phyloP scores from a whole-genome alignment of 495 filamentous ascomycete genomes.

The Schizothecium vesticola region DNA sequence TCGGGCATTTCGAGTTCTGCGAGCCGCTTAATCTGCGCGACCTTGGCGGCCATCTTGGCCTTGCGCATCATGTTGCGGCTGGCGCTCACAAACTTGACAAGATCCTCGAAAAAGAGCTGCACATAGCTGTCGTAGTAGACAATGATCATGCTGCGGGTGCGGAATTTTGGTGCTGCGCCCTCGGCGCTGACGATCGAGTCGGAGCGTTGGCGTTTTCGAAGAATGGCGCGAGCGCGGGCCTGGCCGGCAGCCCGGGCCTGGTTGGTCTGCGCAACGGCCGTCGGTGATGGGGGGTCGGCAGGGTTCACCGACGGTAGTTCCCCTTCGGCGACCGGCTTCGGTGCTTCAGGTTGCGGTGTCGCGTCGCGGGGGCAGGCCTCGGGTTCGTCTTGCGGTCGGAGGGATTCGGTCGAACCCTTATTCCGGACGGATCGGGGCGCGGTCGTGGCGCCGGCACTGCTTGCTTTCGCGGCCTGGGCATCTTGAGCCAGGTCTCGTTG shows the following conservation, averaged over 20 bases:
- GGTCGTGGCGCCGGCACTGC: conserved; percentile 17
- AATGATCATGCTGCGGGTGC: conserved; percentile 72
- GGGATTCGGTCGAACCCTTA: conserved; percentile 59
- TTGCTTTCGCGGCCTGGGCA: conserved; percentile 28
- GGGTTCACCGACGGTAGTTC: conserved; percentile 20
- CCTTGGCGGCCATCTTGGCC: conserved; percentile 64
- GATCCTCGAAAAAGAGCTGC: conserved; percentile 70
- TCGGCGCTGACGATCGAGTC: conserved; percentile 53
- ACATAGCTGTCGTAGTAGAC: conserved; percentile 87
- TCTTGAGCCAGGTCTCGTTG: conserved; percentile 59
- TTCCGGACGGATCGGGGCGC: conserved; percentile 46
- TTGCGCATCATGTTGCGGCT: conserved; percentile 78
- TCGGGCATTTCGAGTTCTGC: conserved; percentile 49
- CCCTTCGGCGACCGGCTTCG: conserved; percentile 12
- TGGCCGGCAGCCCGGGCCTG: conserved; percentile 43
- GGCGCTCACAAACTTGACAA: conserved; percentile 74
- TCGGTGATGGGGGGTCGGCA: conserved; percentile 30
- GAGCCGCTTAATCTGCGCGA: conserved; percentile 49
- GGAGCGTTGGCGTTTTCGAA: conserved; percentile 53
- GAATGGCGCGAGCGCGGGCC: conserved; percentile 37
- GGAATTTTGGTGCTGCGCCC: conserved; percentile 49
- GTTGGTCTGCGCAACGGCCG: conserved; percentile 44
- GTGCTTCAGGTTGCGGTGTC: conserved; percentile 14
- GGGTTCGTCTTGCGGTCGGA: conserved; percentile 48
- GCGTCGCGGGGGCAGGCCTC: conserved; percentile 30